Evolutionary conservation across 192 early-diverging fungal genomes (phyloP), one percentile per base, ranked within the genome.

Genomic region (Umbelopsis ramanniana): DNA sequence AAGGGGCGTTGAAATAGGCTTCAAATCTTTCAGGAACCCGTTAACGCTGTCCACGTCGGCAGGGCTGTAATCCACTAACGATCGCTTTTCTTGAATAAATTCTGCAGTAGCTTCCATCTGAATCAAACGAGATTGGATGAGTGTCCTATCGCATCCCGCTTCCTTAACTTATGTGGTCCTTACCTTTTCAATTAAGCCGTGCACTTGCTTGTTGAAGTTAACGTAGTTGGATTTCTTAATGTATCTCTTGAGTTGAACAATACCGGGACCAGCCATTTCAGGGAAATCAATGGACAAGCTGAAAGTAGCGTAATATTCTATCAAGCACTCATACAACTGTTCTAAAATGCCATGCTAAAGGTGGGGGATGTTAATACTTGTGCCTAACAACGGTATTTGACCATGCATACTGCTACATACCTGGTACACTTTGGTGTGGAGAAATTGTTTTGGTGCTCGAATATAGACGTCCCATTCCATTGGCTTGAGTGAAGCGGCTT

Each of bases 261-360:
- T 86, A 7, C 90, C 94, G 5, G 97, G 96, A 38, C 96, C 91
- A 33, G 84, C 88, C 79, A 96, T 84, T 79, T 99, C 98, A 12
- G 98, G 97, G 88, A 99, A 99, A 8, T 93, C 88, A 71, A 99
- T 95, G 40, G 90, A 91, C 23, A 84, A 81, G 24, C 89, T 89
- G 71, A 87, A 91, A 21, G 87, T 68, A 17, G 90, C 87, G 79
- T 94, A 90, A 54, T 90, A 92, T 54, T 93, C 89, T 22, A 91
- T 89, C 53, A 98, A 83, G 24, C 91, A 76, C 15, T 86, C 85
- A 54, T 90, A 84, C 3, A 92, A 79, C 76, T 95, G 87, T 66
- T 99, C 94, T 33, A 92, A 86, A 45, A 96, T 76, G n/a, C 92
- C 92, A 45, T 92, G 89, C 74, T 89, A 80, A 35, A 29, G 43